phyloP scores from a whole-genome alignment of 768 basidiomycete genomes.

The Leccinum disarticulatum region DNA sequence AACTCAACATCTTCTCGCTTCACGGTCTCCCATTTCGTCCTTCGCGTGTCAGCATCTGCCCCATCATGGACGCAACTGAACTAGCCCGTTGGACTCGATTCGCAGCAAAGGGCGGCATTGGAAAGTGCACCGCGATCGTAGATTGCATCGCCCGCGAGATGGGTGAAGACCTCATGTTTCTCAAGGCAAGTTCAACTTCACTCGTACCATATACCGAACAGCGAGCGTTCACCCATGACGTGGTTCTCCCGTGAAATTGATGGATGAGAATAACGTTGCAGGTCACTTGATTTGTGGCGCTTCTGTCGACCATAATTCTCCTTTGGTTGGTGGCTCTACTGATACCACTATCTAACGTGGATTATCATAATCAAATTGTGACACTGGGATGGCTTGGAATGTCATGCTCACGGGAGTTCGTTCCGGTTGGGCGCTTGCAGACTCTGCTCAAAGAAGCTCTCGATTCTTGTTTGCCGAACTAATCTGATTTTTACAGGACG shows the following conservation, averaged over 20 bases:
- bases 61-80: constrained; percentile 64
- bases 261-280: not conserved
- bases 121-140: constrained; percentile 67
- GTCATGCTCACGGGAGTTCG: too few relatives aligned
- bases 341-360: too few relatives aligned
- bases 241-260: not conserved
- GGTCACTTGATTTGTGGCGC: not conserved
- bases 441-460: not conserved
- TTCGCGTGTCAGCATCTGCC: too few relatives aligned
- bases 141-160: constrained; percentile 75
- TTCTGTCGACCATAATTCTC: not conserved
- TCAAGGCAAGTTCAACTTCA: constrained; percentile 52
- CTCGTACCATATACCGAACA: not conserved
- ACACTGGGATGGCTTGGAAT: not conserved
- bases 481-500: constrained; percentile 50
- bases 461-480: not conserved
- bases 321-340: too few relatives aligned
- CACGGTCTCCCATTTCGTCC: too few relatives aligned
- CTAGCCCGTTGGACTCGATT: constrained; percentile 83
- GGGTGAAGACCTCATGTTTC: constrained; percentile 80
- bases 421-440: too few relatives aligned
- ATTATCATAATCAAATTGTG: not conserved
- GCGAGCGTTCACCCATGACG: not conserved
- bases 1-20: too few relatives aligned
- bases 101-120: constrained; percentile 83